Percentiles rank a stretch among this genome's conserved stretches.
These are phyloP conservation scores for Verticillium nonalfalfae DNA, from an alignment of 2,329 filamentous ascomycete species.

Conservation along the genomic window DNA sequence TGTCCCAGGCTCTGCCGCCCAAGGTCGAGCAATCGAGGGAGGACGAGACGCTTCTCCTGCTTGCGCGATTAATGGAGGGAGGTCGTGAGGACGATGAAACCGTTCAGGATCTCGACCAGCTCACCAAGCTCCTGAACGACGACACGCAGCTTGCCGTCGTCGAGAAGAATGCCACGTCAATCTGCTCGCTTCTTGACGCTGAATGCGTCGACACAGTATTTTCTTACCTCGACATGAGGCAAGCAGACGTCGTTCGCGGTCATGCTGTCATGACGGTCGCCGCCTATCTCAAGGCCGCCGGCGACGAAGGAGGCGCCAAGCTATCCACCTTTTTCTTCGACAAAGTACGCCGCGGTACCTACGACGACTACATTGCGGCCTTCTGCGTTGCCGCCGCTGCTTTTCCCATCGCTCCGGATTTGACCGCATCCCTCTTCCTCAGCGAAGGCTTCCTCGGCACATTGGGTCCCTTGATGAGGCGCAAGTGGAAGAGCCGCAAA, in stretches of 20 bases:
- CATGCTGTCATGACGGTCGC: constrained; percentile 79
- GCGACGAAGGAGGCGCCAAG: constrained; percentile 61
- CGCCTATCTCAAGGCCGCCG: constrained; percentile 74
- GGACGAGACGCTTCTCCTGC: constrained; percentile 68
- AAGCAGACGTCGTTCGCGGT: constrained; percentile 65
- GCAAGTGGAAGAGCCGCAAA: constrained; percentile 76
- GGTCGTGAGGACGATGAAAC: constrained; percentile 76
- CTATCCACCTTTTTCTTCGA: constrained; percentile 70
- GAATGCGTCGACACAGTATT: constrained; percentile 81
- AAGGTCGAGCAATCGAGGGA: constrained; percentile 30
- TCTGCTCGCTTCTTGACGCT: constrained; percentile 59
- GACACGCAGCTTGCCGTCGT: constrained; percentile 33
- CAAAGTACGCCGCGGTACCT: constrained; percentile 65
- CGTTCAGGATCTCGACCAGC: constrained; percentile 48
- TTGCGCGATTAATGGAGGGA: constrained; percentile 86
- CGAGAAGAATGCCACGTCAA: constrained; percentile 36
- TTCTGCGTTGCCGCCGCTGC: constrained; percentile 88
- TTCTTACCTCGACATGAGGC: constrained; percentile 78
- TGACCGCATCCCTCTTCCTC: constrained; percentile 74
- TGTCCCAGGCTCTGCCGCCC: constrained; percentile 22
- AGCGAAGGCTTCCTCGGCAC: constrained; percentile 79
- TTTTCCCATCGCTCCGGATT: constrained; percentile 77
- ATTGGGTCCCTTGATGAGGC: constrained; percentile 69
- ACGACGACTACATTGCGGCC: constrained; percentile 83
- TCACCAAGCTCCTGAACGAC: constrained; percentile 54